Conservation (phyloP, 2,329 filamentous ascomycete species). For the Sodiomyces alkalinus region DNA sequence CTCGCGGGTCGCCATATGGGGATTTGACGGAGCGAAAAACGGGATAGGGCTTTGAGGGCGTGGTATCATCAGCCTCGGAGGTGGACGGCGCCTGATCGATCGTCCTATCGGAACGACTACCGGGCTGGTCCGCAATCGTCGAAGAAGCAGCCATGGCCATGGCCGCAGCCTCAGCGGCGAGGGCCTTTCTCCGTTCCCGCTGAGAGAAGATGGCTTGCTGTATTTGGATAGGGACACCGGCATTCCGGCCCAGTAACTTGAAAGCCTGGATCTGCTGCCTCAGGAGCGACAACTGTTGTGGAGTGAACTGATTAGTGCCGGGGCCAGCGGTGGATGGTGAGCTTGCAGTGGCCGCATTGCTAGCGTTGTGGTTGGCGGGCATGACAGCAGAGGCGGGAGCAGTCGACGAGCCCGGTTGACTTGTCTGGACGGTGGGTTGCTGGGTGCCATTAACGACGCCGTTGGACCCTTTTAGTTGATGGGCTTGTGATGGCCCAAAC, state of each 20-base stretch:
- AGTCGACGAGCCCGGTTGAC: slow-evolving; percentile 18
- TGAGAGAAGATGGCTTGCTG: slow-evolving; percentile 74
- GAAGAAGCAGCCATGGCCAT: slow-evolving; percentile 18
- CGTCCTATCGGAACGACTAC: too few species aligned
- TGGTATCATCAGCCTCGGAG: not conserved
- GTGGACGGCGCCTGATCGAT: not conserved
- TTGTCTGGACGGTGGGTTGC: slow-evolving; percentile 12
- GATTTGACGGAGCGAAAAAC: slow-evolving; percentile 61
- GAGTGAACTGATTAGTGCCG: slow-evolving; percentile 49
- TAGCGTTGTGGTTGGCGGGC: slow-evolving; percentile 10
- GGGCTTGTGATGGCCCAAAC: too few species aligned
- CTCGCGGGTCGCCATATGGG: slow-evolving; percentile 42
- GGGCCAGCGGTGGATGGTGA: slow-evolving; percentile 10
- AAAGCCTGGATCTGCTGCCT: slow-evolving; percentile 84
- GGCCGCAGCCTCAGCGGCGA: slow-evolving; percentile 30
- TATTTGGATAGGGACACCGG: slow-evolving; percentile 61
- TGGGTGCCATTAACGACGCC: slow-evolving; percentile 33
- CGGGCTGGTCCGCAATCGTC: too few species aligned
- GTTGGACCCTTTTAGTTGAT: slow-evolving; percentile 24
- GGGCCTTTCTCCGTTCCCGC: slow-evolving; percentile 48
- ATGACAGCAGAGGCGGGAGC: slow-evolving; percentile 23
- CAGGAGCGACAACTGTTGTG: slow-evolving; percentile 64
- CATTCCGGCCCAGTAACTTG: slow-evolving; percentile 77
- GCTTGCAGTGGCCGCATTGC: slow-evolving; percentile 14
- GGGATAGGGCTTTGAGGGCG: slow-evolving; percentile 24